Evolutionary conservation across 1,284 basidiomycete genomes (phyloP), one percentile per base, ranked within the genome.

Genomic region (Irpex lacteus): DNA sequence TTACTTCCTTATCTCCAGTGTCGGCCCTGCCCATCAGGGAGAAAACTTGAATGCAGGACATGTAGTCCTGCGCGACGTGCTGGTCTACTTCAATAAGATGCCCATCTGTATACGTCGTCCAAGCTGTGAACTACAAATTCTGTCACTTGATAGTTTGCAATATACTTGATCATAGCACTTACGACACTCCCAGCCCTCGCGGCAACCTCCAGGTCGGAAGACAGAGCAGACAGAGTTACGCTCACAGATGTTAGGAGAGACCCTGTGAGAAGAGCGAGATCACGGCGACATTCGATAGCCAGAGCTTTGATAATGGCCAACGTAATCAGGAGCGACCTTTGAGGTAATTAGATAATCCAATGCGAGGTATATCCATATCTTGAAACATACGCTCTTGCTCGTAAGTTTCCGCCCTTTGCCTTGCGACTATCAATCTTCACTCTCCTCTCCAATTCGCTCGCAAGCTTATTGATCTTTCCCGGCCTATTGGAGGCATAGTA

Each of bases 401-500:
- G 91, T 52, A 85, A 78, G 74, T 95, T 94, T 55, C 88, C 91
- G 40, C 81, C 82, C 66, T 83, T 85, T 1, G 89, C 88, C 73
- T 87, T 92, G 68, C 77, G 77, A 64, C 87, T 86, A 72, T 98
- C 94, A 59, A 81, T 74, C 63, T 78, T 82, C 1, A 92, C 83
- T 67, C 92, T 85, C 72, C 90, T 92, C 75, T 96, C 91, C 59
- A 99, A 81, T 74, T 96, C 94, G 62, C 82, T 82, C 13, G 90
- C 90, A 37, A 98, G 84, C 74, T 97, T 97, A 64, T 89, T 84
- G 26, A 98, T 84, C 78, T 98, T 97, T 38, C 91, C 90, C 0
- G 96, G 94, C 70, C 91, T 89, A 76, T 96, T 95, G 9, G 90
- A 88, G 8, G 93, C 95, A 82, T 95, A 96, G 78, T 98, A 98